These are phyloP conservation scores for Intubia oerlemansii DNA, from an alignment of 2,329 filamentous ascomycete species.

Conservation along the genomic window DNA sequence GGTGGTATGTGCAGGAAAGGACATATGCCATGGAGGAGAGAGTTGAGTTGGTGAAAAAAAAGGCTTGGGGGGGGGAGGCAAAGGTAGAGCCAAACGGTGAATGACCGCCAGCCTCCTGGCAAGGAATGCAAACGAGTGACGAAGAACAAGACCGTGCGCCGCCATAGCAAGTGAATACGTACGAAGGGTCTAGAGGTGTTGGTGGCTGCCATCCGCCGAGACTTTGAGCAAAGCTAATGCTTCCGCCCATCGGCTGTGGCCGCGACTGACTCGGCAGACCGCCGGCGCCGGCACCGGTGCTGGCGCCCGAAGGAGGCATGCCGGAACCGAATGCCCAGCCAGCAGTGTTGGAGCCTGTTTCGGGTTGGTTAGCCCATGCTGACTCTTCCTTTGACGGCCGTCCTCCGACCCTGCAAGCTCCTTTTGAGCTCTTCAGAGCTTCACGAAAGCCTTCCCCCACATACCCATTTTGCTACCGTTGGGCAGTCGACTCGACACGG, in stretches of 20 bases:
- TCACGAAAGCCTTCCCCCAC: too few relatives aligned
- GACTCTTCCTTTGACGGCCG: too few relatives aligned
- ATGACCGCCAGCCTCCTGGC: too few relatives aligned
- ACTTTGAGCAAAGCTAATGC: slow-evolving; percentile 45
- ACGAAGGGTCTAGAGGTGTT: slow-evolving; percentile 43
- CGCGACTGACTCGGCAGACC: slow-evolving; percentile 21
- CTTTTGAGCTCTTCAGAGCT: not conserved
- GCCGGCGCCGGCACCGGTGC: slow-evolving; percentile 20
- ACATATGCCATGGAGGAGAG: too few relatives aligned
- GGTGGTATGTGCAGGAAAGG: too few relatives aligned
- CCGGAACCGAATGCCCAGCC: slow-evolving; percentile 42
- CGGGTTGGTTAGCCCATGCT: slow-evolving; percentile 18
- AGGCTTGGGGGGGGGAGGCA: too few relatives aligned
- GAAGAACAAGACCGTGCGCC: too few relatives aligned
- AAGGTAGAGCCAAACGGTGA: too few relatives aligned
- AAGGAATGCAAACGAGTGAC: too few relatives aligned
- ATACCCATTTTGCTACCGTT: slow-evolving; percentile 46
- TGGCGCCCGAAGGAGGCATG: slow-evolving; percentile 36
- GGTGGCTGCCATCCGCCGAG: slow-evolving; percentile 39
- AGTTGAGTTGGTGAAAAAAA: too few relatives aligned
- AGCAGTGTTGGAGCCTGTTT: slow-evolving; percentile 30
- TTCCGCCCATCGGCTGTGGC: slow-evolving; percentile 30
- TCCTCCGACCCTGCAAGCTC: not conserved
- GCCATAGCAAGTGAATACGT: slow-evolving; percentile 23
- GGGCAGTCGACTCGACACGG: slow-evolving; percentile 37